Base-by-base conservation (phyloP, 2,329 filamentous ascomycete genomes). In the Calonectria hawksworthii region DNA sequence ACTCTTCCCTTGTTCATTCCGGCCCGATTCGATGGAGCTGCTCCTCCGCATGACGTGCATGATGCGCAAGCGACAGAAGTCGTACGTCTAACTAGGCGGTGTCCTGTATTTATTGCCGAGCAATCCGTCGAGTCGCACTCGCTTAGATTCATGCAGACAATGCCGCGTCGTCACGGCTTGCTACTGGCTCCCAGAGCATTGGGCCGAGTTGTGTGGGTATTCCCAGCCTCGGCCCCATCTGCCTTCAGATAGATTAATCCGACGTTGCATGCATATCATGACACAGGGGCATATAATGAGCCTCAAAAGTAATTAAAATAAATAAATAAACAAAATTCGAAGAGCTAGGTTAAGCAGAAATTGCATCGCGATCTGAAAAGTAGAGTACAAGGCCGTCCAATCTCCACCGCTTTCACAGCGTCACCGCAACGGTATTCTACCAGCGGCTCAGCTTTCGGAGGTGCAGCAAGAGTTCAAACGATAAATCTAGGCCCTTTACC, bases 111-210 rank as follows among this genome's bases (percentile, higher is more conserved):
- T 38, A 18, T 18, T 41, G 56, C 56, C 56, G 56, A 28, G 56
- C 21, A 63, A 28, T 38, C 23, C 56, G 56, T 16, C 44, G 5
- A 28, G 56, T 38, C 56, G 26, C 56, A 63, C 28, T 63, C 56
- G 56, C 56, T 63, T 63, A 63, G 34, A 9, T 14, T 63, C 34
- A 63, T 63, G 56, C 56, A 63, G 26, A 63, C 5, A 41, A 63
- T 23, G 13, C 56, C 23, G 34, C 34, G n/a, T 63, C 14, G 52
- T 36, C 52, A 9, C 11, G 8, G 28, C 30, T 18, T 23, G 52
- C 54, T 13, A 38, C 54, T 63, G 36, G 56, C 38, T 63, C 26
- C 23, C 34, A 61, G 34, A 61, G 11, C 2, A n/a, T 8, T 61
- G 56, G 56, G 16, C 23, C 54, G 18, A 38, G n/a, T 26, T 18